These are phyloP conservation scores for Alternaria sp. DNA, from an alignment of 2,329 filamentous ascomycete genomes.

Conservation along the genomic window DNA sequence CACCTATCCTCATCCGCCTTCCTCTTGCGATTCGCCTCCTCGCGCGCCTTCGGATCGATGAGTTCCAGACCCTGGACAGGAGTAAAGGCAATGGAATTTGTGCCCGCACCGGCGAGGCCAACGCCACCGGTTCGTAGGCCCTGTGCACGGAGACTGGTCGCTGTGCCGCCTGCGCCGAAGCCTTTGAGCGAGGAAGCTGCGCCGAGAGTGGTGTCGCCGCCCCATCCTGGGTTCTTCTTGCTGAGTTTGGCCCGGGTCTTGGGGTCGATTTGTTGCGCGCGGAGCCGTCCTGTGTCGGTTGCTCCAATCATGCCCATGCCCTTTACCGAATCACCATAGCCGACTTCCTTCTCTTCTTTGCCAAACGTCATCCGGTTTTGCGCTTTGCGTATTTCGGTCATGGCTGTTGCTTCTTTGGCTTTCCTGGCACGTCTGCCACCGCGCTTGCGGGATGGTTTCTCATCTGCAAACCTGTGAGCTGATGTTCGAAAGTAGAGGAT, in stretches of 20 bases:
- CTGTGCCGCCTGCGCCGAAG: conserved; percentile 72
- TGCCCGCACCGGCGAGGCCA: conserved; percentile 72
- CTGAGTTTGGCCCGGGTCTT: conserved; percentile 91
- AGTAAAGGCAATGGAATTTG: conserved; percentile 89
- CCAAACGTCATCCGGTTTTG: conserved; percentile 97
- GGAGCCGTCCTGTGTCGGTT: conserved; percentile 85
- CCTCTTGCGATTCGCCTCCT: conserved; percentile 86
- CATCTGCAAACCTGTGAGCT: conserved; percentile 83
- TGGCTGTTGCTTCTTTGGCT: conserved; percentile 94
- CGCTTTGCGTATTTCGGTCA: conserved; percentile 95
- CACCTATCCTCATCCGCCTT: conserved; percentile 95
- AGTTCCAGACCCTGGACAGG: conserved; percentile 94
- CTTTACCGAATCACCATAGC: conserved; percentile 86
- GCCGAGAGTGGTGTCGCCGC: conserved; percentile 66
- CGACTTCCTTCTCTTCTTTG: conserved; percentile 92
- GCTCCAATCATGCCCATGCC: conserved; percentile 97
- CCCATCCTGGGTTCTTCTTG: conserved; percentile 97
- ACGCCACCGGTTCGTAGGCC: conserved; percentile 85
- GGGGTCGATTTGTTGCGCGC: conserved; percentile 88
- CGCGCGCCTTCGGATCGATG: conserved; percentile 89
- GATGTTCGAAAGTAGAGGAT: too few species aligned
- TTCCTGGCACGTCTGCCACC: conserved; percentile 89
- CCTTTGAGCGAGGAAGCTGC: conserved; percentile 75
- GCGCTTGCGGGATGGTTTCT: conserved; percentile 92
- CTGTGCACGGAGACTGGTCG: conserved; percentile 76